Base-by-base conservation (phyloP, 2,329 filamentous ascomycete genomes). In the Phaeosphaeriaceae sp. region DNA sequence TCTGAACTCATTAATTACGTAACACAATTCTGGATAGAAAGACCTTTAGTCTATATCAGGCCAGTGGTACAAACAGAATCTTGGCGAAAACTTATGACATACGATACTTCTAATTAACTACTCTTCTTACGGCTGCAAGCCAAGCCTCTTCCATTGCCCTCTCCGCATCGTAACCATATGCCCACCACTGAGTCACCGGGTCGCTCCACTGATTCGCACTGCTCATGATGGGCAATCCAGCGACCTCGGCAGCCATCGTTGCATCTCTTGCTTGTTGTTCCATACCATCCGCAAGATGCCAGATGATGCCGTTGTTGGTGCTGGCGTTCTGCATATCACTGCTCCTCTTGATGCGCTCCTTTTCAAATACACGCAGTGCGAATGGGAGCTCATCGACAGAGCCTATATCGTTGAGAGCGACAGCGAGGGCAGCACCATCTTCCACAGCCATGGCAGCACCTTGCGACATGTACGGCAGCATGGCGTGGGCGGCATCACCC, bases 371-470 rank as follows among this genome's bases (percentile, higher is more conserved):
- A 0, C 56, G 13, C 3, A 84, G 67, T 0, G 78, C 66, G 0
- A 79, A 75, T 7, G 63, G 55, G 0, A 83, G 55, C 28, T 80
- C 65, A 0, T 63, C 50, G 0, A 30, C 13, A 0, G 67, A 64
- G 0, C 42, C 46, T 3, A 81, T 68, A 0, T 75, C 61, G 13
- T 59, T 64, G 2, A 83, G 62, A 0, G 71, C 71, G 3, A 59
- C 79, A 0, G 88, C 89, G 0, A 91, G 75, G 0, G 88, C 87
- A 0, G 88, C 87, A 0, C 88, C 88, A 54, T 91, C 89, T 69
- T 91, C 89, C 0, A 91, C 79, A 0, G 86, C 85, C 2, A 85
- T 87, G 67, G 89, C 89, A 15, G 89, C 89, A 0, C 89, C 69
- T 50, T 69, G 61, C 1, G 61, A 62, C 66, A 71, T 67, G 56